Evolutionary conservation across 805 yeast genomes (phyloP), one percentile per base, ranked within the genome.

Genomic region (Ogataea trehaloabstinens): DNA sequence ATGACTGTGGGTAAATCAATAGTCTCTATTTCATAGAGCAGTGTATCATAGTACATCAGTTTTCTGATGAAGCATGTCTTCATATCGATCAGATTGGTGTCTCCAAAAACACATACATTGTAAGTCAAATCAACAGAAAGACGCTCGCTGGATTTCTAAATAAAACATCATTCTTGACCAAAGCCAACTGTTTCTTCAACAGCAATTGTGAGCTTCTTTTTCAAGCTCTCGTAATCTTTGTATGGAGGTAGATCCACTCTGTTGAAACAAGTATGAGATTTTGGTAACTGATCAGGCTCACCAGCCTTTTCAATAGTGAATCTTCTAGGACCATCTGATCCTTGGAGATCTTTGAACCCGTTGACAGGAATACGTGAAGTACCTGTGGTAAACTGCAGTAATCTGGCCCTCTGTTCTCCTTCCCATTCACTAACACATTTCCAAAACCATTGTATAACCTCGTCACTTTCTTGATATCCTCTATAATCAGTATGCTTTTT

Each of bases 391-490:
- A 93, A 93, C 66, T 93, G 99, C 52, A 93, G 71, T 61, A 93
- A 71, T 65, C 99, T 79, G 3, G 98, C 96, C 64, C 89, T 85
- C 64, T 91, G 97, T 64, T 93, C 99, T 40, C 89, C 78, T 61
- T 93, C 98, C 97, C 97, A 90, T 60, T 82, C 86, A 37, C 82
- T 72, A 52, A 93, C 81, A 67, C 95, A 85, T 64, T 80, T 81
- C 99, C 99, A 93, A 78, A 93, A 93, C 99, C 99, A 93, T 70
- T 91, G 95, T 52, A 93, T 82, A 35, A 89, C 96, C 67, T 89
- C 95, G 66, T 93, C 99, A 48, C 80, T 80, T 67, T 93, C 98
- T 61, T 89, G 91, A 66, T 91, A 93, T 4, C 99, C 99, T 69
- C 99, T 80, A 68, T 93, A 93, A 65, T 93, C 99, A 16, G 99